Conservation (phyloP, 148 eudicot species). For the Cornus kousa region DNA sequence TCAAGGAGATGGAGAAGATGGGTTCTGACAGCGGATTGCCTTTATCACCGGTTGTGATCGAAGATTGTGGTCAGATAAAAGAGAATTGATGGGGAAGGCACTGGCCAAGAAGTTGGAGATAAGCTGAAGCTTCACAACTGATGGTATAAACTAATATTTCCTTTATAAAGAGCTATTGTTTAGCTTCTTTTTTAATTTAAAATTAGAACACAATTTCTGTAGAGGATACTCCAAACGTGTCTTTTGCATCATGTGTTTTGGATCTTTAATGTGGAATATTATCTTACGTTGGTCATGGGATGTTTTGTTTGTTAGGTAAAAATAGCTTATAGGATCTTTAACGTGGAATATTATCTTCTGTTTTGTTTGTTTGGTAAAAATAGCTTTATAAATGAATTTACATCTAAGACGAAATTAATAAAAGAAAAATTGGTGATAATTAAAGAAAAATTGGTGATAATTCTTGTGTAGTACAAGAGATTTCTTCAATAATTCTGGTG, state of each 20-base stretch:
- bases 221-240: not conserved
- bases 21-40: slow-evolving; percentile 37
- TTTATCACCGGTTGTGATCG: slow-evolving; percentile 36
- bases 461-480: too few species aligned
- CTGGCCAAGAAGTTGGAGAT: not conserved
- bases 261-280: not conserved
- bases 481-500: too few species aligned
- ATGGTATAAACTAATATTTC: too few species aligned
- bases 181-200: not conserved
- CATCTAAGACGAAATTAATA: too few species aligned
- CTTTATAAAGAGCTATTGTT: not conserved
- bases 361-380: not conserved
- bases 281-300: not conserved
- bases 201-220: not conserved
- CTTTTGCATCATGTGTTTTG: not conserved
- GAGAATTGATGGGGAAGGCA: slow-evolving; percentile 18
- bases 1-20: slow-evolving; percentile 56
- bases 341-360: not conserved
- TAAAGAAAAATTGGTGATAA: too few species aligned
- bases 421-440: too few species aligned
- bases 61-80: slow-evolving; percentile 50
- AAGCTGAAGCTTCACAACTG: too few species aligned
- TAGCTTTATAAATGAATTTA: too few species aligned
- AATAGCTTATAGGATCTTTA: not conserved
- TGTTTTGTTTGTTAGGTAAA: not conserved